These are phyloP conservation scores for Fusarium buharicum DNA, from an alignment of 2,329 filamentous ascomycete species.

Conservation along the genomic window DNA sequence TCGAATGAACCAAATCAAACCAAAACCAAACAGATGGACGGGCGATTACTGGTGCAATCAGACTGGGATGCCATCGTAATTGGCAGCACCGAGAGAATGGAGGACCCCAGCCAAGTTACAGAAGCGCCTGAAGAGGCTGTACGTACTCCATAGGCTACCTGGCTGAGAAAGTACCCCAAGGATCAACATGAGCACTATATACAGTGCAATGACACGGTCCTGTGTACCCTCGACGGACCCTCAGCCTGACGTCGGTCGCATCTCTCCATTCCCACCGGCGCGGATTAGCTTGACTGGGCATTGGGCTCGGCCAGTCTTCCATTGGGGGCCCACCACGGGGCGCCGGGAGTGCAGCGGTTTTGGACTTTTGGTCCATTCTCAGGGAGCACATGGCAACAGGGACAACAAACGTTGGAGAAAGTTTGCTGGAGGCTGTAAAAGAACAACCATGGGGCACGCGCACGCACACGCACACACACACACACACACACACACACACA, in stretches of 20 bases:
- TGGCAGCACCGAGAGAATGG: conserved; percentile 42
- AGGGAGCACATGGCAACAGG: conserved; percentile 24
- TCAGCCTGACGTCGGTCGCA: conserved; percentile 33
- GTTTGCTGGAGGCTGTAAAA: conserved; percentile 6
- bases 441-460: conserved; percentile 8
- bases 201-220: conserved; percentile 40
- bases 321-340: conserved; percentile 27
- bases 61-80: conserved; percentile 21
- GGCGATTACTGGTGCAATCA: conserved; percentile 17
- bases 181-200: conserved; percentile 10
- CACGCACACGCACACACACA: too few relatives aligned
- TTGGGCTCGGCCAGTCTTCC: conserved; percentile 28
- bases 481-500: too few relatives aligned
- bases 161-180: conserved; percentile 15
- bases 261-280: conserved; percentile 32
- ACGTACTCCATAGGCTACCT: too few relatives aligned
- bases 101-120: conserved; percentile 31
- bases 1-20: conserved; percentile 30
- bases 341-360: conserved; percentile 25
- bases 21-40: conserved; percentile 18
- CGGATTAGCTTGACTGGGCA: conserved; percentile 33
- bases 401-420: conserved; percentile 16
- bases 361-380: conserved; percentile 10
- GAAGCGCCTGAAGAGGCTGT: conserved; percentile 29
- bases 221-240: conserved; percentile 32